Base-by-base conservation (phyloP, 75 land plant genomes). In the Adiantum capillusveneris region DNA sequence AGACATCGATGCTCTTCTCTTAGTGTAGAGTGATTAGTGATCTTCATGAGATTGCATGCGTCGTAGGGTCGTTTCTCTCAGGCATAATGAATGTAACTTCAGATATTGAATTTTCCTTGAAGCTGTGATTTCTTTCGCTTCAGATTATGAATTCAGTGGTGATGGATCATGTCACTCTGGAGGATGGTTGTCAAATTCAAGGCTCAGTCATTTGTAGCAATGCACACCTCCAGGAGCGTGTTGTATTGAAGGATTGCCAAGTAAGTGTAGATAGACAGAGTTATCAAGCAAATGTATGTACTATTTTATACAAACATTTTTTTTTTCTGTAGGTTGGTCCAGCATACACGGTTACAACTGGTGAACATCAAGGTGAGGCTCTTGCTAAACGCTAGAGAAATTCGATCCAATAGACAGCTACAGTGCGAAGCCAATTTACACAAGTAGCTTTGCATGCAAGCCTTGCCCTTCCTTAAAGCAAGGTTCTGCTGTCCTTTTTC, bases 91-190 rank as follows among this genome's bases (percentile, higher is more conserved):
- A 5, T 20, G 2, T 46, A 6, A 46, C 3, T n/a, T 46, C 49
- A 55, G 57, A 17, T 20, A 55, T 25, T 17, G n/a, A 19, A 28
- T 20, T 55, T 24, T 5, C 37, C 37, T 34, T 34, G 37, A 34
- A 34, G 9, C 37, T 5, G 37, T n/a, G n/a, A n/a, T n/a, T n/a
- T 34, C 37, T 34, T 34, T 34, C 9, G 9, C 9, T 34, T 34
- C 71, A 88, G 88, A 76, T 95, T 73, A 87, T 80, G 25, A 95
- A 87, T 66, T 95, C 99, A 9, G 82, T 95, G 27, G 88, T 95
- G 18, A 90, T 95, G 99, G 72, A 95, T 60, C 85, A 95, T 67
- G 97, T 86, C 2, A 90, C 82, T 0, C 75, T 95, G 49, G 92
- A 79, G 12, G 99, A 95, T 75, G 91, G 91, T 16, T 84, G 99